Evolutionary conservation across 176 grass and related monocot species (phyloP).

Genomic region (Stipa capillata): DNA sequence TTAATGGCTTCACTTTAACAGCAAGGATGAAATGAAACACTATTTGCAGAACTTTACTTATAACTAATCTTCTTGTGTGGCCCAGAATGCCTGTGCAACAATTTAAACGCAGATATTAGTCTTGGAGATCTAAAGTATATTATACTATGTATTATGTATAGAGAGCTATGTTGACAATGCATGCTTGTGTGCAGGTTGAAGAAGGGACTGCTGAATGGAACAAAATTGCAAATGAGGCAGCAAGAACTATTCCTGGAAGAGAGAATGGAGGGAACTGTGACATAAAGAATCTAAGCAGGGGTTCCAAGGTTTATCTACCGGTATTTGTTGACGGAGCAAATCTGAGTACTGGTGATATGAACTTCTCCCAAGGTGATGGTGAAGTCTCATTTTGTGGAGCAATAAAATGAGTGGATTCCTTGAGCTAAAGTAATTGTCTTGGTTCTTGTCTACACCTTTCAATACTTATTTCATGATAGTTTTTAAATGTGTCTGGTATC

Average conservation of each 20-base stretch:
- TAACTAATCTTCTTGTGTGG: neutral
- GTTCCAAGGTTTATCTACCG: slow-evolving; percentile 92
- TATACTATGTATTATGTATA: neutral
- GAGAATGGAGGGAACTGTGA: slow-evolving; percentile 95
- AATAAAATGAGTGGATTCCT: slow-evolving; percentile 99
- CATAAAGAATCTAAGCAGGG: slow-evolving; percentile 86
- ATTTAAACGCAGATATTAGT: neutral
- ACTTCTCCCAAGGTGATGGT: slow-evolving; percentile 89
- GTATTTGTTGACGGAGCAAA: slow-evolving; percentile 88
- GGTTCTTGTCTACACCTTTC: slow-evolving; percentile 4
- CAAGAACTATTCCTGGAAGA: slow-evolving; percentile 82
- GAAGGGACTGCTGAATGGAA: slow-evolving; percentile 57
- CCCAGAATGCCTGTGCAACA: neutral
- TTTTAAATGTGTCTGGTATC: neutral
- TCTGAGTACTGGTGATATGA: slow-evolving; percentile 85
- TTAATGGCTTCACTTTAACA: neutral
- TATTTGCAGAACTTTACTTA: neutral
- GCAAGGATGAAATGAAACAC: neutral
- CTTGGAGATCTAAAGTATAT: neutral
- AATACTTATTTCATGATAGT: neutral
- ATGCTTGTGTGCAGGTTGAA: slow-evolving; percentile 47
- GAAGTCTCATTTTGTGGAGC: slow-evolving; percentile 95
- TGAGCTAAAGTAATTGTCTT: slow-evolving; percentile 77
- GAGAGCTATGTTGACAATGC: neutral
- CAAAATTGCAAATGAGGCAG: slow-evolving; percentile 71